These are phyloP conservation scores for Globisporangium alternatum DNA, from an alignment of 352 stramenopile species.

Conservation along the genomic window DNA sequence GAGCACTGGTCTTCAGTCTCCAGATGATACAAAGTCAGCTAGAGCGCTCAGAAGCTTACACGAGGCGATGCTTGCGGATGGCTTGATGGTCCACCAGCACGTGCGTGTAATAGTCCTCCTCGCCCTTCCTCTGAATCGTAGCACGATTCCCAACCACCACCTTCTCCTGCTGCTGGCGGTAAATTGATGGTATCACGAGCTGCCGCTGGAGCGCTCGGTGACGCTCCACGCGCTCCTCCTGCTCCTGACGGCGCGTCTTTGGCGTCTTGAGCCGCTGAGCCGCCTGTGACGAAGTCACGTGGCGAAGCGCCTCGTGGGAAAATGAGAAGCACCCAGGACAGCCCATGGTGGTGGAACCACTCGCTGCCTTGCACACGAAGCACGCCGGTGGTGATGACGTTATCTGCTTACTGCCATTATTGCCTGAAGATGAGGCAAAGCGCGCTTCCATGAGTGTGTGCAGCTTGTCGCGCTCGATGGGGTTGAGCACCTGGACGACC, in stretches of 20 bases:
- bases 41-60: conserved; percentile 33
- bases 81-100: conserved; percentile 49
- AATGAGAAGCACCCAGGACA: conserved; percentile 74
- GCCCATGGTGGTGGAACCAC: conserved; percentile 21
- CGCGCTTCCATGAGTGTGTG: conserved; percentile 31
- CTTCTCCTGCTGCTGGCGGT: conserved; percentile 3
- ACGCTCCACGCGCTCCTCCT: conserved; percentile 29
- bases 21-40: too few relatives aligned
- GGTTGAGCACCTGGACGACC: conserved; percentile 19
- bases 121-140: not conserved
- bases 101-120: conserved; percentile 44
- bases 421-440: conserved; percentile 12
- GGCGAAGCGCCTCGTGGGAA: conserved; percentile 31
- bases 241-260: conserved; percentile 52
- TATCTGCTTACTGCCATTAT: not conserved
- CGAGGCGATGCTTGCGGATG: conserved; percentile 51
- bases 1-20: not conserved
- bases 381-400: conserved; percentile 14
- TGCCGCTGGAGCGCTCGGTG: conserved; percentile 50
- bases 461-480: conserved; percentile 29
- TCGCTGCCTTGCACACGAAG: conserved; percentile 32
- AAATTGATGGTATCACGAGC: conserved; percentile 38
- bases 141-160: not conserved
- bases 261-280: conserved; percentile 50
- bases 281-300: conserved; percentile 30